Evolutionary conservation across 306 rosid species (phyloP).

Genomic region (Adenanthera pavonina): DNA sequence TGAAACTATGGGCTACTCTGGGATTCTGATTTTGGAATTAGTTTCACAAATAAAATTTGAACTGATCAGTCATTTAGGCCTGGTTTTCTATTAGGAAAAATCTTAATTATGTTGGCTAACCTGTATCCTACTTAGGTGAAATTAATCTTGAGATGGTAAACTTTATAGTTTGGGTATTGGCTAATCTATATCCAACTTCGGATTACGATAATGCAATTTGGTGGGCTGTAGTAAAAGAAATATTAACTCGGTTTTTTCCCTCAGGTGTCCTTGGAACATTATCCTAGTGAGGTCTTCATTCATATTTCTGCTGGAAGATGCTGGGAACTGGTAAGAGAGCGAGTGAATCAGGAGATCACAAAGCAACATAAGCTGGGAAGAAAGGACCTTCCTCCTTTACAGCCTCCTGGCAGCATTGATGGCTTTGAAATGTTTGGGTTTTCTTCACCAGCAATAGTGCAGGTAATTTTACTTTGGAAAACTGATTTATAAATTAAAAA

Average conservation of each 20-base stretch:
- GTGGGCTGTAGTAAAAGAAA: conserved; percentile 30
- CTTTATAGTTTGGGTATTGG: neutral
- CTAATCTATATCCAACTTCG: neutral
- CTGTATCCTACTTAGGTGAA: conserved; percentile 27
- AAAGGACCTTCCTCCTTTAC: conserved; percentile 88
- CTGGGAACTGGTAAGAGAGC: conserved; percentile 95
- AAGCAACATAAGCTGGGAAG: conserved; percentile 86
- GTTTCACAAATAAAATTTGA: neutral
- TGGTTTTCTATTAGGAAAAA: too few relatives aligned
- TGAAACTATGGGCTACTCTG: neutral
- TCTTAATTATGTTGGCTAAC: neutral
- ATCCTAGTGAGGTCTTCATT: conserved; percentile 77
- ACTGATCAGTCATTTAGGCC: too few relatives aligned
- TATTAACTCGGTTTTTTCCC: conserved; percentile 28
- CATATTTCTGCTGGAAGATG: conserved; percentile 78
- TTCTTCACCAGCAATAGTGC: conserved; percentile 93
- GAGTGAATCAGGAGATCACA: conserved; percentile 89
- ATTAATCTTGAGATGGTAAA: conserved; percentile 17
- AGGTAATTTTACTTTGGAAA: conserved; percentile 61
- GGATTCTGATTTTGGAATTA: neutral
- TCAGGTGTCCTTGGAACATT: conserved; percentile 86
- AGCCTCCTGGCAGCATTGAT: conserved; percentile 98
- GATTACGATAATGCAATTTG: conserved; percentile 1
- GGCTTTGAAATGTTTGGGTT: conserved; percentile 99
- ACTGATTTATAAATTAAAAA: conserved; percentile 8